Evolutionary conservation across 2,329 filamentous ascomycete genomes (phyloP).

Genomic region (Aaosphaeria pasadenensis): DNA sequence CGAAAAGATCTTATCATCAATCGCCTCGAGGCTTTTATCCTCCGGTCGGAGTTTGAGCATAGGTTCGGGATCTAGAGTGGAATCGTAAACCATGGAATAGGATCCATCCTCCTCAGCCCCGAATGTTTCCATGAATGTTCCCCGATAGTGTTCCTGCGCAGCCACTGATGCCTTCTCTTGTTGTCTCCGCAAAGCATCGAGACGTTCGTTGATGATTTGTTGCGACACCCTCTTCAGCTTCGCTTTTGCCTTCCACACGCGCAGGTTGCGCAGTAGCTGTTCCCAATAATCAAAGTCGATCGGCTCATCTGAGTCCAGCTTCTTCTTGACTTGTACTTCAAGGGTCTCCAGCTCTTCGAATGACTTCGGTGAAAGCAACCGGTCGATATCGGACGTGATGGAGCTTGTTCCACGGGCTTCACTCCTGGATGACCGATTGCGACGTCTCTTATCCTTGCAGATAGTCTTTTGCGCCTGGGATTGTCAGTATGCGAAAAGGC

Average conservation of each 20-base stretch:
- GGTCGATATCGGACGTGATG: conserved; percentile 84
- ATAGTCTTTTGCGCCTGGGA: conserved; percentile 74
- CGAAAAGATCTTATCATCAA: conserved; percentile 59
- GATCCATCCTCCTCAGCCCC: conserved; percentile 4
- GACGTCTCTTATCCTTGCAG: conserved; percentile 71
- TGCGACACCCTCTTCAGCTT: conserved; percentile 76
- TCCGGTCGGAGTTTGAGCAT: conserved; percentile 61
- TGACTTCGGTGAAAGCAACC: conserved; percentile 78
- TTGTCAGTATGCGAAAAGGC: conserved; percentile 10
- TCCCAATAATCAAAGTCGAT: conserved; percentile 99
- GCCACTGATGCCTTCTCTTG: conserved; percentile 65
- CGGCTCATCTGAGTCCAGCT: conserved; percentile 82
- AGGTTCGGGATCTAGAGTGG: conserved; percentile 61
- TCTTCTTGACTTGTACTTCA: conserved; percentile 81
- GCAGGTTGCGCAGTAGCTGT: conserved; percentile 77
- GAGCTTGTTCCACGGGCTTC: conserved; percentile 76
- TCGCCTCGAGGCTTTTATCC: conserved; percentile 58
- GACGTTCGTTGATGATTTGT: conserved; percentile 67
- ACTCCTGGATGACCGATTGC: conserved; percentile 56
- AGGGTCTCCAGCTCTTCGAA: conserved; percentile 82
- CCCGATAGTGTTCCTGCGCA: conserved; percentile 53
- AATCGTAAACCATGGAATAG: conserved; percentile 30
- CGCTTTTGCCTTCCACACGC: conserved; percentile 89
- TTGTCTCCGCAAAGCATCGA: conserved; percentile 63
- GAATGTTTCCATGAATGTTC: conserved; percentile 32